These are phyloP conservation scores for Moelleriella libera DNA, from an alignment of 2,329 filamentous ascomycete species.

Conservation along the genomic window DNA sequence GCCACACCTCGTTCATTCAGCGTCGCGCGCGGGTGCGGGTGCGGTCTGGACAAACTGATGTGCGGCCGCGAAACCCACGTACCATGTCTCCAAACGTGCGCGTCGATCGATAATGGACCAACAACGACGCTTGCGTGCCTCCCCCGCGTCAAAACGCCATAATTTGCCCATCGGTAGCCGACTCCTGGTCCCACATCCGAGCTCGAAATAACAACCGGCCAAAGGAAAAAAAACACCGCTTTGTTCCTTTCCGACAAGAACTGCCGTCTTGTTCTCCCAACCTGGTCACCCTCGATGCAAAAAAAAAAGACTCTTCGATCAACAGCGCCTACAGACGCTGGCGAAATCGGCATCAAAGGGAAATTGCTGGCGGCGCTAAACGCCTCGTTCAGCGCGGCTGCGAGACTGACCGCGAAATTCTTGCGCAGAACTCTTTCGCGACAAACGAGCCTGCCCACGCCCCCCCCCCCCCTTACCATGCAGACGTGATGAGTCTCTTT, in stretches of 20 bases:
- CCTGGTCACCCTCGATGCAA: too few relatives aligned
- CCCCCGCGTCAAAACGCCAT: background rate
- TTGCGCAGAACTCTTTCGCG: too few relatives aligned
- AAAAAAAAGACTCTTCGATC: background rate
- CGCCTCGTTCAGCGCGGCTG: background rate
- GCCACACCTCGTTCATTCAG: constrained; percentile 5
- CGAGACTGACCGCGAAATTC: too few relatives aligned
- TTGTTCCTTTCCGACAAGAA: too few relatives aligned
- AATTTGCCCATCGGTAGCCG: background rate
- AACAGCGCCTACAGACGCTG: background rate
- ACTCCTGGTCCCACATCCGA: background rate
- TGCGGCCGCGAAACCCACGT: background rate
- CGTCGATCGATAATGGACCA: too few relatives aligned
- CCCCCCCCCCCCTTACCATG: background rate
- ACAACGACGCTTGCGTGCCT: background rate
- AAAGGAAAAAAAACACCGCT: too few relatives aligned
- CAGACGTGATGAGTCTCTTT: background rate
- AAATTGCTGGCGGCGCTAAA: background rate
- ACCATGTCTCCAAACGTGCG: background rate
- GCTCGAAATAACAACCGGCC: background rate
- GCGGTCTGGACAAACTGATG: constrained; percentile 3
- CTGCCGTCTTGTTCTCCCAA: too few relatives aligned
- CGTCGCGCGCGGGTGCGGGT: background rate
- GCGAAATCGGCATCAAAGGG: background rate
- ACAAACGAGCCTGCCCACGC: too few relatives aligned